Conservation (phyloP, 2,329 filamentous ascomycete species). For the Davidsoniella australis region DNA sequence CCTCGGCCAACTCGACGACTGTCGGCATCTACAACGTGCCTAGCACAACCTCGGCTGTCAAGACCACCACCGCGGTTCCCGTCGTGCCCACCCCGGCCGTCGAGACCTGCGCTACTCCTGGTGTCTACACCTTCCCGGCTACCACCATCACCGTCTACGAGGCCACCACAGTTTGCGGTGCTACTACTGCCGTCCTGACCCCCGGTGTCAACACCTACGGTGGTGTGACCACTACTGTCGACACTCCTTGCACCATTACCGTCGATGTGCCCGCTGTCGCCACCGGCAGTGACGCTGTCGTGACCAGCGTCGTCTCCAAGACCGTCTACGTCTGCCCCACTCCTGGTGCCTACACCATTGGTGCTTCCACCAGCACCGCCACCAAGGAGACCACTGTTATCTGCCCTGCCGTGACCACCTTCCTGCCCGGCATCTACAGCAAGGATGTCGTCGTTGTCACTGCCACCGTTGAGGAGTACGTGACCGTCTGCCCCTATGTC, state of each 20-base stretch:
- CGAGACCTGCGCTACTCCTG: constrained; percentile 44
- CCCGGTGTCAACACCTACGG: constrained; percentile 51
- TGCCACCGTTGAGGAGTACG: constrained; percentile 48
- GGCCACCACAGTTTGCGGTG: constrained; percentile 49
- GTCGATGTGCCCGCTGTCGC: constrained; percentile 53
- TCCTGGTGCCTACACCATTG: constrained; percentile 61
- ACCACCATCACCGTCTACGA: constrained; percentile 51
- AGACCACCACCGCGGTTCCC: constrained; percentile 19
- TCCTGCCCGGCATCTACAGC: constrained; percentile 56
- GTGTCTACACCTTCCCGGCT: constrained; percentile 60
- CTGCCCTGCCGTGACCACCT: constrained; percentile 48
- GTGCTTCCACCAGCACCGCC: constrained; percentile 45
- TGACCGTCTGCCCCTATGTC: constrained; percentile 52
- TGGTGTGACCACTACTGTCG: constrained; percentile 55
- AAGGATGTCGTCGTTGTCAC: constrained; percentile 49
- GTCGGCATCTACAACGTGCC: no score
- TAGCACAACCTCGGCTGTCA: constrained; percentile 17
- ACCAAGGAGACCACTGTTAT: constrained; percentile 35
- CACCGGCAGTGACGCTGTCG: constrained; percentile 37
- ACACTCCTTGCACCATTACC: constrained; percentile 46
- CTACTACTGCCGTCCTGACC: constrained; percentile 42
- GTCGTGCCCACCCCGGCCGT: constrained; percentile 35
- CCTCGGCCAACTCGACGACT: constrained; percentile 1
- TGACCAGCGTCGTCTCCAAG: constrained; percentile 49
- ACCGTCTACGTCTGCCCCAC: constrained; percentile 59